These are phyloP conservation scores for Apiospora sp. DNA, from an alignment of 2,329 filamentous ascomycete genomes.

Conservation along the genomic window DNA sequence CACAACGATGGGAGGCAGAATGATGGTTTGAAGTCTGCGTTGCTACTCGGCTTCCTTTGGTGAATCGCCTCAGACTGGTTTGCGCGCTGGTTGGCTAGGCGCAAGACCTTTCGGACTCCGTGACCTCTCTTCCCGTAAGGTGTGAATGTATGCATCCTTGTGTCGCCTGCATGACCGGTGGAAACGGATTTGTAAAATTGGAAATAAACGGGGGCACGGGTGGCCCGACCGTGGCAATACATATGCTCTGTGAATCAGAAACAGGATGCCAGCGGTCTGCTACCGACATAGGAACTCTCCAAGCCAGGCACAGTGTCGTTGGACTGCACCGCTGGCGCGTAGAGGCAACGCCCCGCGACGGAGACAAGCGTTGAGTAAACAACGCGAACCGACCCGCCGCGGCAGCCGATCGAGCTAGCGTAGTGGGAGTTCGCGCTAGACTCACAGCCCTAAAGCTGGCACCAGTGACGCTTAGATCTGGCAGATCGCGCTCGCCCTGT, in stretches of 20 bases:
- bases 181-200: neutral
- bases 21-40: neutral
- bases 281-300: neutral
- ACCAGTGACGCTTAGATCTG: too few relatives aligned
- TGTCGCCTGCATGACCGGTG: neutral
- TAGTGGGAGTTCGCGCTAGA: too few relatives aligned
- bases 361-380: constrained; percentile 9
- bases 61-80: neutral
- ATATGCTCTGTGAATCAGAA: neutral
- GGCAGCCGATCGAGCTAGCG: too few relatives aligned
- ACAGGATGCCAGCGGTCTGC: neutral
- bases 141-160: neutral
- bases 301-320: neutral
- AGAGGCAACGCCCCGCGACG: constrained; percentile 3
- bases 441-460: too few relatives aligned
- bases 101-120: neutral
- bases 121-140: neutral
- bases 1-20: neutral
- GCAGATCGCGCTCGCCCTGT: neutral
- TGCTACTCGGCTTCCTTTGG: neutral
- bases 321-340: neutral
- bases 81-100: neutral
- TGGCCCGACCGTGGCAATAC: neutral
- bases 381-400: constrained; percentile 7
- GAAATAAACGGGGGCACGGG: neutral